Base-by-base conservation (phyloP, 768 basidiomycete genomes). In the Lentinula detonsa region DNA sequence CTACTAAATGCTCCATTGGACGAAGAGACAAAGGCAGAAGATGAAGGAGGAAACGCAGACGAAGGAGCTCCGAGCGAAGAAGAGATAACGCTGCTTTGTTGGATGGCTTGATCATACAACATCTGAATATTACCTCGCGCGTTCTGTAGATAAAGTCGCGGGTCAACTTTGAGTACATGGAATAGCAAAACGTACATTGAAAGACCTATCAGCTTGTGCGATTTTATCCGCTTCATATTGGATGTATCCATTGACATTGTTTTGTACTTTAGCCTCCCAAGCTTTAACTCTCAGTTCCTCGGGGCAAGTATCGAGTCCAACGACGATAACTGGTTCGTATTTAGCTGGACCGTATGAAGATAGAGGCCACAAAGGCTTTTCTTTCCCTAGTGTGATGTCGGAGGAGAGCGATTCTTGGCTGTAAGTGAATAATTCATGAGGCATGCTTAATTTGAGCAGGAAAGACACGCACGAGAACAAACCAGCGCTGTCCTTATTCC, bases 271-370 rank as follows among this genome's bases (percentile, higher is more conserved):
- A 0, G 90, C 87, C 7, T 75, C 71, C 2, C 78, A 76, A 5
- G 89, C 89, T 63, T 81, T 85, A 40, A 87, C 74, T 48, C 90
- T 80, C 49, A 95, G 73, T 71, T 97, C 94, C 67, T 95, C 94
- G 0, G 82, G 82, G 0, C 86, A 89, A 62, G 87, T 78, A 64
- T 97, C 93, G 35, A 88, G 71, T 2, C 84, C 86, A 8, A 73
- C 59, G 16, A 97, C 70, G 5, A 95, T 65, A 21, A 76, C 82
- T 0, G 85, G 85, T 64, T 93, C 91, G 62, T 80, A 67, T 69
- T 95, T 96, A 3, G 85, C 83, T 21, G 91, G 84, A 0, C 80
- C 93, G 69, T 90, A 95, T 0, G 84, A 87, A 0, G 91, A 86
- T 0, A 95, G 74, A 13, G 88, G 87, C 88, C 90, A 97, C 11